Conservation (phyloP, 805 yeast species). For the Kregervanrija pseudodelftensis region DNA sequence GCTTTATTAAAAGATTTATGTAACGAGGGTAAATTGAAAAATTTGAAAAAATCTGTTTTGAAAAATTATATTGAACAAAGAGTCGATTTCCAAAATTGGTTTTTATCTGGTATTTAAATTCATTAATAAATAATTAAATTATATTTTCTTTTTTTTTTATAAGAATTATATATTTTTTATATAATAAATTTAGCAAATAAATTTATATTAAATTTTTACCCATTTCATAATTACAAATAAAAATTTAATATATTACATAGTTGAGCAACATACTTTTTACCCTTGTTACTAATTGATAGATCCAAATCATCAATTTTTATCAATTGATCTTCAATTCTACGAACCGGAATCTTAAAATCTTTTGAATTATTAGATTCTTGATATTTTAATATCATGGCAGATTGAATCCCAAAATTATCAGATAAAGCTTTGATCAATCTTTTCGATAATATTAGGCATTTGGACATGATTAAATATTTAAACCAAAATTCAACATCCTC, state of each 20-base stretch:
- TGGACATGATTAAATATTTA: slow-evolving; percentile 9
- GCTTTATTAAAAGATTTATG: slow-evolving; percentile 70
- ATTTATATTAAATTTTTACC: neutral
- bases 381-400: slow-evolving; percentile 15
- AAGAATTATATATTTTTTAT: neutral
- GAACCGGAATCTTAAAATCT: slow-evolving; percentile 13
- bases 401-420: slow-evolving; percentile 15
- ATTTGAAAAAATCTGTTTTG: slow-evolving; percentile 53
- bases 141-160: neutral
- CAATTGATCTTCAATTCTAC: slow-evolving; percentile 8
- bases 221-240: neutral
- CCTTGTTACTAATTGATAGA: slow-evolving; percentile 1
- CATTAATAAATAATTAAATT: neutral
- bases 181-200: neutral
- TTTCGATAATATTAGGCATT: slow-evolving; percentile 12
- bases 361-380: slow-evolving; percentile 14
- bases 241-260: slow-evolving; percentile 1
- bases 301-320: slow-evolving; percentile 3
- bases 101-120: slow-evolving; percentile 23
- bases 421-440: slow-evolving; percentile 11
- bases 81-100: slow-evolving; percentile 55
- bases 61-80: slow-evolving; percentile 63
- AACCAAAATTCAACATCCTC: slow-evolving; percentile 6
- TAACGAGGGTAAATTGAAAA: slow-evolving; percentile 71
- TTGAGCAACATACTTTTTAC: neutral